Evolutionary conservation across 1,284 basidiomycete species (phyloP), one percentile per base, ranked within the genome.

Genomic region (Cerioporus squamosus): DNA sequence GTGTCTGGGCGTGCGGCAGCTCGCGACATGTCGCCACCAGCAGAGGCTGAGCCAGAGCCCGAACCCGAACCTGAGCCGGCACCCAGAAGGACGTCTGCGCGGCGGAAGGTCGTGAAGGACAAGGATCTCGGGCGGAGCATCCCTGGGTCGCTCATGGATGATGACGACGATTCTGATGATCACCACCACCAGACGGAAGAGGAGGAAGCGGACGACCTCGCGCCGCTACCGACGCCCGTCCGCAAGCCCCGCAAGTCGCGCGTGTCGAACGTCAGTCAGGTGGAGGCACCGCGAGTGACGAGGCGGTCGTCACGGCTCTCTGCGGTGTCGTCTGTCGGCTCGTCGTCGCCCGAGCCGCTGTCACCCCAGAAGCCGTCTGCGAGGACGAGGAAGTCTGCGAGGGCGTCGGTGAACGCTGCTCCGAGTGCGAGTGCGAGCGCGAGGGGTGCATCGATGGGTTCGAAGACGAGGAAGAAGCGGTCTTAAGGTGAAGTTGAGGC

Each of bases 101-200:
- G 63, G 7, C 65, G 53, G 40, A 67, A 45, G 53, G 48, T 51
- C 18, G 55, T 46, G 53, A 68, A 63, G 61, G 65, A 64, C 56
- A 54, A 65, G 55, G 70, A 75, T 51, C 59, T 74, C 17, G 69
- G 63, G 47, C 77, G 76, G 56, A 82, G 76, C 66, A 73, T 89
- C 51, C 86, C 87, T 2, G 87, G 87, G 2, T 74, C 78, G 5
- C 72, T 88, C 54, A 77, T 82, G 68, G 78, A 79, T 29, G 83
- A 83, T 5, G 81, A 84, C 5, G 70, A 73, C 6, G 74, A 76
- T 44, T 78, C 81, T 26, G 80, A 80, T 22, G 85, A 85, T 0
- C 45, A 58, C 17, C 46, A 40, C 22, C 74, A 79, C 1, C 44
- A 46, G 22, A 39, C 51, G 3, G 70, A 73, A 8, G 73, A 75